A percentile compares a stretch with the other conserved stretches of the same genome.
Evolutionary conservation across 176 grass and related monocot species (phyloP).

Genomic region (Rhipidocladum racemiflorum): DNA sequence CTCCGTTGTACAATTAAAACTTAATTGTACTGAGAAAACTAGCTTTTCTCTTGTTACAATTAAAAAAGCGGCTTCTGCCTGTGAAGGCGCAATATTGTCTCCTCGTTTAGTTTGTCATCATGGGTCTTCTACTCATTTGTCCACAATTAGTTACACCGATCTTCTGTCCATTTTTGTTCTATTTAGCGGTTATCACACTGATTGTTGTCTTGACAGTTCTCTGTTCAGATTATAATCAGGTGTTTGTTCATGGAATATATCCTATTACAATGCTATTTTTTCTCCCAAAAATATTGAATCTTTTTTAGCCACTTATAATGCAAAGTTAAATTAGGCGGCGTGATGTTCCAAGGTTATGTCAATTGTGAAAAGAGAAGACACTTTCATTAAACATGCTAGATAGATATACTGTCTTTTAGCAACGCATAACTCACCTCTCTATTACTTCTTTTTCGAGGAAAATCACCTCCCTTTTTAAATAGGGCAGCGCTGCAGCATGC

Average conservation of each 20-base stretch:
- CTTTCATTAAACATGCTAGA: background rate
- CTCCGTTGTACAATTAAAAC: background rate
- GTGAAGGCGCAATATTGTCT: background rate
- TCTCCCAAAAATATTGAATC: too few species aligned
- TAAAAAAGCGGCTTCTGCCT: background rate
- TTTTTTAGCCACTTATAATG: too few species aligned
- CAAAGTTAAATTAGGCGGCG: background rate
- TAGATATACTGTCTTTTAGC: background rate
- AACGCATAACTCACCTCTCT: background rate
- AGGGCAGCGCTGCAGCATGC: background rate
- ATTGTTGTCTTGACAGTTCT: background rate
- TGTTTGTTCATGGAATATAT: background rate
- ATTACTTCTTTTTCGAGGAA: background rate
- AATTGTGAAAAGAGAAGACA: background rate
- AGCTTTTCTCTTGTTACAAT: background rate
- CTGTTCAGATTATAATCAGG: background rate
- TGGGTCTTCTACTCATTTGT: background rate
- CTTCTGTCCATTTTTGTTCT: background rate
- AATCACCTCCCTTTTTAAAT: background rate
- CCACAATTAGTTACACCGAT: background rate
- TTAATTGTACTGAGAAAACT: constrained; percentile 16
- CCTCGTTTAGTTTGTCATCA: background rate
- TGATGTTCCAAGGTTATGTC: background rate
- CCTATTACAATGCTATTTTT: background rate
- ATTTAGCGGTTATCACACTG: background rate